A percentile compares a stretch with the other conserved stretches of the same genome.
Evolutionary conservation across 257 asterid genomes (phyloP).

Genomic region (Datura wrightii): DNA sequence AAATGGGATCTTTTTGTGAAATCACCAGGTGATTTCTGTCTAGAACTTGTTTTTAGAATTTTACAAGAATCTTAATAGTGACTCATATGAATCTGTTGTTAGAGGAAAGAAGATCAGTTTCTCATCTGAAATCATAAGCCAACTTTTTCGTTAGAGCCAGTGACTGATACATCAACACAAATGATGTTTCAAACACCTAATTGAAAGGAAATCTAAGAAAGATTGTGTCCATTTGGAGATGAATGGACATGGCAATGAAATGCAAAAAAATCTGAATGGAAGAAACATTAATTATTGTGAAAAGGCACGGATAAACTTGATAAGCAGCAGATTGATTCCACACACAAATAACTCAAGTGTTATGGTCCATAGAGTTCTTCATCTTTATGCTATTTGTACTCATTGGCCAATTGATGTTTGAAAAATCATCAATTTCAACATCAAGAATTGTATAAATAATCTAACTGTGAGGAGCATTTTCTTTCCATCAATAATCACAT

Average conservation of each 20-base stretch:
- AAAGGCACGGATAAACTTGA: background rate
- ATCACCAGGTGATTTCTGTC: background rate
- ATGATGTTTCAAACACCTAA: background rate
- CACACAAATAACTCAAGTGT: background rate
- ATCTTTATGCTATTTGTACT: background rate
- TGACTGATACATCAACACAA: background rate
- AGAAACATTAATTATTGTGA: background rate
- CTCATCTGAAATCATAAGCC: too few relatives aligned
- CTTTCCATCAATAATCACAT: background rate
- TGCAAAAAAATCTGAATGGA: too few relatives aligned
- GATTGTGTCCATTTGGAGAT: background rate
- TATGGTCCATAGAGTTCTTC: too few relatives aligned
- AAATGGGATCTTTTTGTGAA: too few relatives aligned
- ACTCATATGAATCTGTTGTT: background rate
- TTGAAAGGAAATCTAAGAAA: background rate
- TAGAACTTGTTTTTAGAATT: background rate
- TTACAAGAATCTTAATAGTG: background rate
- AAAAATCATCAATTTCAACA: background rate
- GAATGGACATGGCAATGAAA: background rate
- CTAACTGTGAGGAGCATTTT: background rate
- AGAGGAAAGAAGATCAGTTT: background rate
- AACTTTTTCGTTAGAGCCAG: background rate
- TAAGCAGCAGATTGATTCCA: background rate
- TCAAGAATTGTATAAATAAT: background rate
- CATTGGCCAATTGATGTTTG: background rate